Evolutionary conservation across 768 basidiomycete genomes (phyloP).

Genomic region (Hortiboletus campestris): DNA sequence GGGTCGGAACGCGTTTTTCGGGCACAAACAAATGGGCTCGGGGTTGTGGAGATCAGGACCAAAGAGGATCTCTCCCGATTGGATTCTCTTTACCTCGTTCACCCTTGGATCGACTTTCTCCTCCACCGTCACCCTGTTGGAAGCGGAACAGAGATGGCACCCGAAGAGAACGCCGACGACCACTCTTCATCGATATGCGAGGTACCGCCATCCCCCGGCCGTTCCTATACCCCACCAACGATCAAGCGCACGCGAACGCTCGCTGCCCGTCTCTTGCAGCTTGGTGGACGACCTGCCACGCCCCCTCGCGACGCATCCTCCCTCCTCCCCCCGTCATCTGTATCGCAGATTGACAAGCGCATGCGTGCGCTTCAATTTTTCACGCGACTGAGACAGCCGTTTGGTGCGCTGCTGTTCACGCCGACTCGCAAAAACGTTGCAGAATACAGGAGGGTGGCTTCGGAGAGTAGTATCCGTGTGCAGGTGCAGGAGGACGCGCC

Average conservation of each 20-base stretch:
- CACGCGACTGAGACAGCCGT: background rate
- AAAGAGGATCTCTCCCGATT: slow-evolving; percentile 4
- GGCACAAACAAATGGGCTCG: background rate
- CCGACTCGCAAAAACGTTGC: background rate
- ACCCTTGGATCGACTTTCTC: slow-evolving; percentile 17
- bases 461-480: slow-evolving; percentile 11
- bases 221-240: background rate
- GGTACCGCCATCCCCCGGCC: too few relatives aligned
- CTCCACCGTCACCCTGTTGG: background rate
- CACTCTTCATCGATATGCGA: background rate
- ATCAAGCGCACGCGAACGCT: background rate
- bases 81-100: slow-evolving; percentile 2
- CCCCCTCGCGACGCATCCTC: background rate
- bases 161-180: background rate
- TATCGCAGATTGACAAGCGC: background rate
- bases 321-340: background rate
- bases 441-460: slow-evolving; percentile 11
- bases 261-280: background rate
- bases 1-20: background rate
- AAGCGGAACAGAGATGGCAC: background rate
- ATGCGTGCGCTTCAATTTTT: background rate
- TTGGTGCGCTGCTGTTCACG: slow-evolving; percentile 9
- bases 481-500: background rate
- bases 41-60: slow-evolving; percentile 6
- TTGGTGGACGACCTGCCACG: background rate